phyloP scores from a whole-genome alignment of 2,329 filamentous ascomycete species.

The Chaetomium sp. region DNA sequence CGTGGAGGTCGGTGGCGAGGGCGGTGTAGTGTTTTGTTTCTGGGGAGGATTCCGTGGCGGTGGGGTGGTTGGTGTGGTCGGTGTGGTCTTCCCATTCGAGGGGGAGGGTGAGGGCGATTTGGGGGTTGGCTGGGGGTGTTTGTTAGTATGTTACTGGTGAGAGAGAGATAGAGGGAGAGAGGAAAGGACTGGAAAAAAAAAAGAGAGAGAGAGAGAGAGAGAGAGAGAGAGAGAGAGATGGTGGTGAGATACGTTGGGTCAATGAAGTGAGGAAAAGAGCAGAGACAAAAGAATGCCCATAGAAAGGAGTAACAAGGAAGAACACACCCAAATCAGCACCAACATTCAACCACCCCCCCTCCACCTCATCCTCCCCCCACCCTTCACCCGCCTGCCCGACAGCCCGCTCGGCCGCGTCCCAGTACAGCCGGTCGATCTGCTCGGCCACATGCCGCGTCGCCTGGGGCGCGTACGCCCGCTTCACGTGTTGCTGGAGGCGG shows the following conservation, averaged over 20 bases:
- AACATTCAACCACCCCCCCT: slow-evolving; percentile 31
- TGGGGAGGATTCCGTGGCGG: slow-evolving; percentile 33
- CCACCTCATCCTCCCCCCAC: slow-evolving; percentile 15
- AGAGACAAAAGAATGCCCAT: too few species aligned
- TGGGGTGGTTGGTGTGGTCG: slow-evolving; percentile 27
- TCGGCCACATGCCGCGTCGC: slow-evolving; percentile 66
- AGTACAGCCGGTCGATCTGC: slow-evolving; percentile 63
- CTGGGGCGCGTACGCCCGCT: slow-evolving; percentile 59
- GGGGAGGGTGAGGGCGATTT: slow-evolving; percentile 42
- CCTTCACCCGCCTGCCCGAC: slow-evolving; percentile 23
- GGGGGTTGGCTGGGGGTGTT: slow-evolving; percentile 31
- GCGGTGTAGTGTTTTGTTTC: slow-evolving; percentile 42
- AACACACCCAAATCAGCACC: slow-evolving; percentile 41
- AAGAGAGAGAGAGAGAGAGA: too few species aligned
- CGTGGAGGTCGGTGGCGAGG: slow-evolving; percentile 42
- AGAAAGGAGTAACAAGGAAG: too few species aligned
- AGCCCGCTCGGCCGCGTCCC: slow-evolving; percentile 35
- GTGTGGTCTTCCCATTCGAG: slow-evolving; percentile 34
- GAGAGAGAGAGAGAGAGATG: too few species aligned
- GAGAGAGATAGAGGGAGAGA: too few species aligned
- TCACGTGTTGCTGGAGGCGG: slow-evolving; percentile 56
- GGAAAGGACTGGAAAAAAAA: too few species aligned
- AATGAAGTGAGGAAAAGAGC: too few species aligned
- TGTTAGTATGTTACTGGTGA: too few species aligned
- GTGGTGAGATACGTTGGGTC: too few species aligned